Evolutionary conservation across 257 asterid genomes (phyloP), one percentile per base, ranked within the genome.

Genomic region (Solanum pimpinellifolium): DNA sequence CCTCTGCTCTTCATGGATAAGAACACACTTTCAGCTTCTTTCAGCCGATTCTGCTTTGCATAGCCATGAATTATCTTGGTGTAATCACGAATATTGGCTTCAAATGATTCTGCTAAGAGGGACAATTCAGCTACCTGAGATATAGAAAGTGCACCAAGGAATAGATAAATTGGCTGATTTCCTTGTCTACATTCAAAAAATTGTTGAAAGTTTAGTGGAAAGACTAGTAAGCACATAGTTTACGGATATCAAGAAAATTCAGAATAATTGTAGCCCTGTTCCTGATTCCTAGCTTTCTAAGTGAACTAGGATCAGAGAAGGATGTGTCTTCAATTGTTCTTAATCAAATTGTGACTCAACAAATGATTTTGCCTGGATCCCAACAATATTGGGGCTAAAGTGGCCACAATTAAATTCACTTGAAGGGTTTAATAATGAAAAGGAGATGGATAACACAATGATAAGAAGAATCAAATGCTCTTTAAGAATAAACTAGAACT

Each of bases 11-110:
- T 95, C 98, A 95, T 94, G 87, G 92, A 89, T 75, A 86, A 85
- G 42, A 94, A 87, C 11, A 93, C 83, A 15, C 83, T 90, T 91
- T 97, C 98, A 60, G 98, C 99, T 84, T 94, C 94, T 88, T 27
- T 90, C 84, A 94, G 52, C 91, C 74, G 91, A 91, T 90, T 90
- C 80, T 87, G 92, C 88, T 89, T 93, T 27, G 97, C 98, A 47
- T 92, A 94, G 60, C 90, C 86, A 69, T 94, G 96, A 81, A 95
- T 94, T 70, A 94, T 87, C 88, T 94, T 97, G 88, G 99, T 95
- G 52, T 95, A 95, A 81, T 97, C 99, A 46, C 98, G 98, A 76
- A 92, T 87, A 78, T 91, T 90, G 29, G 95, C 91, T 92, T 95
- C 99, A 47, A 95, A 97, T n/a, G 98, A 93, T 84, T 97, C 98